Evolutionary conservation across 176 grass and related monocot genomes (phyloP), one percentile per base, ranked within the genome.

Genomic region (Triticum monococcum): DNA sequence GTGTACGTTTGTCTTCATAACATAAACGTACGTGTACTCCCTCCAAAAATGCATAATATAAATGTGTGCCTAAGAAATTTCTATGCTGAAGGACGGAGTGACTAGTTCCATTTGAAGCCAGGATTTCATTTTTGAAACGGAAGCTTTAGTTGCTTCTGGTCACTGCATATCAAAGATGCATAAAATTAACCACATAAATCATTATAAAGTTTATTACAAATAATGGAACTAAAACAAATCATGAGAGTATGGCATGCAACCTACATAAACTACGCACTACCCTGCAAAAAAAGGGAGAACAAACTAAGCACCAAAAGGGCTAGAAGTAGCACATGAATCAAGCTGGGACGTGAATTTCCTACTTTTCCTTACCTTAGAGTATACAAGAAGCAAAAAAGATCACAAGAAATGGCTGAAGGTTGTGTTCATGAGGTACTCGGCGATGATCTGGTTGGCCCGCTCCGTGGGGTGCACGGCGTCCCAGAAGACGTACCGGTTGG

Each of bases 381-480:
- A 57, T 57, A 57, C 1, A 22, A 3, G 6, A 57, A 20, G 52
- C 7, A 20, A 0, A 20, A 56, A 57, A 3, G 54, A 22, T 87
- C 78, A 90, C 5, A 33, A 7, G 72, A 95, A 92, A 13, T 70
- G 43, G 9, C n/a, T 17, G 46, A 88, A 88, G 35, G 87, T 95
- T 23, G 90, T 90, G 85, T 95, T 95, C 26, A 95, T 32, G n/a
- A 95, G 84, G 81, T 88, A 61, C 16, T 81, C 90, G 12, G 87
- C 81, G 23, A 95, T 13, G 71, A 95, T 52, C 48, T 28, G 25
- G 86, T 79, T 90, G 4, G 85, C 62, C 72, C 67, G 78, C 68
- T 95, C 93, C 8, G 90, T 81, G 6, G 79, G 80, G 79, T 95
- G 93, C 35, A 92, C 90, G 46, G 88, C 86, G 72, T 95, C 93